Evolutionary conservation across 306 rosid genomes (phyloP), one percentile per base, ranked within the genome.

Genomic region (Quercus variabilis): DNA sequence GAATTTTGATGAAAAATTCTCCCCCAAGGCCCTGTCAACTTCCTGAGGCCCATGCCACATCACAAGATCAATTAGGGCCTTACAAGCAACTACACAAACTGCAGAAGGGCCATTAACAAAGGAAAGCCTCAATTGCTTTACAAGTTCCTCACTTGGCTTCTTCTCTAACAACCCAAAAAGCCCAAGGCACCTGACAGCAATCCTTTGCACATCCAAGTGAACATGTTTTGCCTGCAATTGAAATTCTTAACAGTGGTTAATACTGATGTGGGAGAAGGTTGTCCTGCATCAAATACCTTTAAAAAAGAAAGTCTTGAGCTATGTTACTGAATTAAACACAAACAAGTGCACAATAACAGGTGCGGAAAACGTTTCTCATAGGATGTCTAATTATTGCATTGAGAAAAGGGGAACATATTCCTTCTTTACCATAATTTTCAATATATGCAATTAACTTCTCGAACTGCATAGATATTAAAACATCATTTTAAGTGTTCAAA

Each of bases 31-130:
- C 86, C 84, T 81, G 72, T 95, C 98, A 78, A 93, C 86, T 88
- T 90, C 99, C 76, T 86, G 91, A 54, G 92, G 98, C 31, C 91
- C 91, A 87, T 95, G 92, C 98, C 99, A 95, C 94, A 93, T 83
- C 73, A 85, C 92, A 76, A 95, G 87, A 84, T 95, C 98, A 77
- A 90, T 69, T 76, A 92, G 85, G 41, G 98, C 94, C 89, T 93
- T 93, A 73, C 91, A 86, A 31, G 98, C 91, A 87, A 86, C 87
- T 71, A 84, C 71, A 85, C 97, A 89, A 73, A 95, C 83, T 60
- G 84, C 83, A 73, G 87, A 77, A 25, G 95, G 94, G 25, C 94
- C 97, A 84, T 79, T 88, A 55, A 82, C 80, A 80, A 87, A 93
- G 77, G 97, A 90, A 76, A 79, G 69, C 76, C 87, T 84, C 83